Percentiles rank a stretch among this genome's conserved stretches.
These are phyloP conservation scores for Crithidia thermophila DNA, from an alignment of 208 protist species.

Conservation along the genomic window DNA sequence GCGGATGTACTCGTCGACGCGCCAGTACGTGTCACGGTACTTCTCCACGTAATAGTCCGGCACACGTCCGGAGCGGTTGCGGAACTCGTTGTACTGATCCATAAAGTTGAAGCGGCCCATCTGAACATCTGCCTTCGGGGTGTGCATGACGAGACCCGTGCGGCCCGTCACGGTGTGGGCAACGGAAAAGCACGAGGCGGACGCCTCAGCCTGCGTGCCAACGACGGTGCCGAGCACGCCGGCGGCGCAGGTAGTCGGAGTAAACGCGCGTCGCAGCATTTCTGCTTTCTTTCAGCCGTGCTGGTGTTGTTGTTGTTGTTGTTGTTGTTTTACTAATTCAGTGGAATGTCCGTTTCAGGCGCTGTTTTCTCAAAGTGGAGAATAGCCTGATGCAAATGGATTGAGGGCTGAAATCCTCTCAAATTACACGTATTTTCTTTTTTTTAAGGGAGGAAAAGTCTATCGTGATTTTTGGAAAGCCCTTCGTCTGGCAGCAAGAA, in stretches of 20 bases:
- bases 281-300: background rate
- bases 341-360: too few relatives aligned
- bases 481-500: too few relatives aligned
- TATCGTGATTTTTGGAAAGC: too few relatives aligned
- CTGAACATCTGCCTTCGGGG: conserved; percentile 78
- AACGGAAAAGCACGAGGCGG: conserved; percentile 10
- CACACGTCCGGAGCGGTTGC: conserved; percentile 77
- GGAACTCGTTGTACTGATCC: conserved; percentile 89
- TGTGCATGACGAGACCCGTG: conserved; percentile 62
- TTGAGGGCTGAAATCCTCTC: too few relatives aligned
- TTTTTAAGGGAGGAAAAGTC: too few relatives aligned
- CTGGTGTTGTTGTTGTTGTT: background rate
- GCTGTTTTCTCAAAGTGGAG: too few relatives aligned
- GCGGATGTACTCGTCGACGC: conserved; percentile 88
- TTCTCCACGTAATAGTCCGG: conserved; percentile 85
- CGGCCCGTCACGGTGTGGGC: conserved; percentile 8
- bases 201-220: background rate
- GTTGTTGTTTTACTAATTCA: background rate
- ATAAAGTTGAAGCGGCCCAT: conserved; percentile 82
- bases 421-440: too few relatives aligned
- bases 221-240: conserved; percentile 21
- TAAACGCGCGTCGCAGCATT: conserved; percentile 43
- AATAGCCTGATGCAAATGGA: too few relatives aligned
- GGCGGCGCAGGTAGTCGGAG: conserved; percentile 1
- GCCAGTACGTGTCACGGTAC: conserved; percentile 88